Conservation (phyloP, 768 basidiomycete species). For the Termitomyces sp. region DNA sequence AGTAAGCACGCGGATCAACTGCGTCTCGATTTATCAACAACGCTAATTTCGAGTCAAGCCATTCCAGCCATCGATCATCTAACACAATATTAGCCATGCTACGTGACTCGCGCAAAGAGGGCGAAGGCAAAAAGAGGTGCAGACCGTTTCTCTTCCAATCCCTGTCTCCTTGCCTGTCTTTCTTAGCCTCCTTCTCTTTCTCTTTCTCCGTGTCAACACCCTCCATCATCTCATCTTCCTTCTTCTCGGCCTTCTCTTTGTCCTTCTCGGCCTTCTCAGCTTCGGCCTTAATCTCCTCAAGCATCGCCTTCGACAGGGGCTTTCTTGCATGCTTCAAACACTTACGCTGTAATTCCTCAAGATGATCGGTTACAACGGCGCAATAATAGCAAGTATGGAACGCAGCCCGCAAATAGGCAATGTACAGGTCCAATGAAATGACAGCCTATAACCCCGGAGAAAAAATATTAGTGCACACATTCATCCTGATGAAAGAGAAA, state of each 20-base stretch:
- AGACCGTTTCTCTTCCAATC: slow-evolving; percentile 63
- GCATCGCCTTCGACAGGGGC: slow-evolving; percentile 53
- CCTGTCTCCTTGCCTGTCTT: slow-evolving; percentile 23
- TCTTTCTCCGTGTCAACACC: slow-evolving; percentile 27
- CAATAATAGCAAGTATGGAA: slow-evolving; percentile 99
- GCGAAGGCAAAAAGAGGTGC: slow-evolving; percentile 15
- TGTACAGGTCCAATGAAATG: slow-evolving; percentile 85
- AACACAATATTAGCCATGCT: slow-evolving; percentile 5
- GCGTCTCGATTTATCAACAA: slow-evolving; percentile 72
- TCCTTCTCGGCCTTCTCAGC: slow-evolving; percentile 44
- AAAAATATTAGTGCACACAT: not conserved
- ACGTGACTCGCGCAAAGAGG: not conserved
- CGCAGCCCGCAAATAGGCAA: slow-evolving; percentile 88
- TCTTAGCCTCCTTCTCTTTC: slow-evolving; percentile 19
- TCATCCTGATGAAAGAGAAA: not conserved
- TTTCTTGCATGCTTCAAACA: slow-evolving; percentile 90
- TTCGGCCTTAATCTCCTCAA: slow-evolving; percentile 59
- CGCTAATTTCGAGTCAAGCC: slow-evolving; percentile 81
- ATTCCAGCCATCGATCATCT: slow-evolving; percentile 90
- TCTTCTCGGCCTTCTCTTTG: slow-evolving; percentile 36
- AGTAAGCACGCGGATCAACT: slow-evolving; percentile 83
- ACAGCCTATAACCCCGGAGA: slow-evolving; percentile 44
- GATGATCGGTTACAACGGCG: slow-evolving; percentile 84
- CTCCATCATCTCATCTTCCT: slow-evolving; percentile 29
- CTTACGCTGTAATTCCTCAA: slow-evolving; percentile 93